These are phyloP conservation scores for Trichothecium roseum DNA, from an alignment of 2,329 filamentous ascomycete species.

Conservation along the genomic window DNA sequence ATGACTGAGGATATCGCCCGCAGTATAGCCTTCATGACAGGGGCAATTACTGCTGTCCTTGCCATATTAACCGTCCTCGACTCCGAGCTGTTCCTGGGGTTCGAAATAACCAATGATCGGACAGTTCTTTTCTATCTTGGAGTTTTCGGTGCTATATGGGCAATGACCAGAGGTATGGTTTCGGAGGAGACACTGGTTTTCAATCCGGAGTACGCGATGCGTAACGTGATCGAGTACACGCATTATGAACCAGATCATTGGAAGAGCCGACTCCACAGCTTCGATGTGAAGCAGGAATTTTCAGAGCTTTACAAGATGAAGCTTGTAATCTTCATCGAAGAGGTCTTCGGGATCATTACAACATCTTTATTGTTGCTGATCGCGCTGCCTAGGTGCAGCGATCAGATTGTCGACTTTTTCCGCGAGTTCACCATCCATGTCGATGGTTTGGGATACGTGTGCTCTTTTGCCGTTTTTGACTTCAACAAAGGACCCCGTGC, in stretches of 20 bases:
- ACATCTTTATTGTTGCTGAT: conserved; percentile 84
- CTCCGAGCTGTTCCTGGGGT: conserved; percentile 79
- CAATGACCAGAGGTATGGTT: conserved; percentile 69
- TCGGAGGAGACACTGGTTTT: conserved; percentile 85
- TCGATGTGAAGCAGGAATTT: conserved; percentile 88
- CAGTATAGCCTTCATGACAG: conserved; percentile 79
- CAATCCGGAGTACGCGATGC: conserved; percentile 81
- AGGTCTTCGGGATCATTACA: conserved; percentile 83
- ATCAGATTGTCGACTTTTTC: conserved; percentile 95
- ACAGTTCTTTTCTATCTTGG: conserved; percentile 88
- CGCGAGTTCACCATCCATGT: conserved; percentile 96
- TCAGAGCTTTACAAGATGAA: conserved; percentile 85
- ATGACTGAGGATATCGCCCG: conserved; percentile 79
- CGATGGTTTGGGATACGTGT: conserved; percentile 90
- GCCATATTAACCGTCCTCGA: conserved; percentile 79
- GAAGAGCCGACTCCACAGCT: conserved; percentile 82
- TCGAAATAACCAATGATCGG: conserved; percentile 81
- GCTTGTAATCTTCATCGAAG: conserved; percentile 82
- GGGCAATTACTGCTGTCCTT: conserved; percentile 77
- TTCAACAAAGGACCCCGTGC: conserved; percentile 70
- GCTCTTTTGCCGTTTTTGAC: conserved; percentile 94
- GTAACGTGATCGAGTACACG: conserved; percentile 83
- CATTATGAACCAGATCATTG: conserved; percentile 87
- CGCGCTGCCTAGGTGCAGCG: conserved; percentile 77
- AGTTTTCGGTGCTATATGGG: conserved; percentile 74